These are phyloP conservation scores for Albugo candida DNA, from an alignment of 352 stramenopile genomes.

Conservation along the genomic window DNA sequence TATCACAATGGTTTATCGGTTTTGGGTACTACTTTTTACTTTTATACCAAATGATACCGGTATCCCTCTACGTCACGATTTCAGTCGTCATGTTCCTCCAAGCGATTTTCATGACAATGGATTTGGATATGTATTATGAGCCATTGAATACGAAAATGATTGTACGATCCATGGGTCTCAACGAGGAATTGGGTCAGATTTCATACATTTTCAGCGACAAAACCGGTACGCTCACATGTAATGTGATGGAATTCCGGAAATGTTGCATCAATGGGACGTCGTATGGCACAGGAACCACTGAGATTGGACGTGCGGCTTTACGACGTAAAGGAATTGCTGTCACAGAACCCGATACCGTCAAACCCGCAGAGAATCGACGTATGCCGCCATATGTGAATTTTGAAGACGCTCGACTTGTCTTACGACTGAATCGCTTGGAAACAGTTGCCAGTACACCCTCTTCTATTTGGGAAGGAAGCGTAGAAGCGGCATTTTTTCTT, in stretches of 20 bases:
- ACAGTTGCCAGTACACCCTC: neutral
- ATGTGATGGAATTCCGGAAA: conserved; percentile 94
- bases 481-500: conserved; percentile 38
- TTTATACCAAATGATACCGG: conserved; percentile 88
- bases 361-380: neutral
- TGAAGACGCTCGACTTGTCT: conserved; percentile 29
- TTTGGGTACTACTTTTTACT: conserved; percentile 85
- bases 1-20: conserved; percentile 27
- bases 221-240: conserved; percentile 96
- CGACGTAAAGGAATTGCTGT: conserved; percentile 87
- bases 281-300: conserved; percentile 69
- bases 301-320: conserved; percentile 89
- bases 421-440: too few relatives aligned
- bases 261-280: conserved; percentile 70
- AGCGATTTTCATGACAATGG: conserved; percentile 66
- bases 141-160: conserved; percentile 49
- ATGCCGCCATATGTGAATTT: conserved; percentile 65
- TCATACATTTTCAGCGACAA: conserved; percentile 99
- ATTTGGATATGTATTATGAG: conserved; percentile 65
- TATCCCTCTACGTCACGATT: conserved; percentile 92
- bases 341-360: conserved; percentile 24
- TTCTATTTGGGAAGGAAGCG: too few relatives aligned
- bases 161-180: conserved; percentile 78
- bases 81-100: conserved; percentile 85
- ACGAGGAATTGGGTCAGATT: conserved; percentile 87